phyloP scores from a whole-genome alignment of 345 rosid genomes.

The Durio zibethinus region DNA sequence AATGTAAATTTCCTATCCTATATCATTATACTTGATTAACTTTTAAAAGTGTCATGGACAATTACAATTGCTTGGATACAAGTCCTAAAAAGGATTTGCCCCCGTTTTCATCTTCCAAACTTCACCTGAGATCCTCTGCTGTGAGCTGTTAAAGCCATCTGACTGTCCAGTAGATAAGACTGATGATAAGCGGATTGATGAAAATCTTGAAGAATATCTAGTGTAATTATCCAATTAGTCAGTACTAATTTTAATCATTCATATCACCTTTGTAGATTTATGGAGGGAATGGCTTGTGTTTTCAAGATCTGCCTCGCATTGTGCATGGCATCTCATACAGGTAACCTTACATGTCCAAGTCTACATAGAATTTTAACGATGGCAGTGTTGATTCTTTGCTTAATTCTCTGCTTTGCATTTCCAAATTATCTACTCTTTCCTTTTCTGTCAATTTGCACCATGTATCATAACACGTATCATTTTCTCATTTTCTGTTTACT shows the following conservation, averaged over 20 bases:
- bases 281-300: conserved; percentile 99
- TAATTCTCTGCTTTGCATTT: background rate
- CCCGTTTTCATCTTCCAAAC: background rate
- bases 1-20: background rate
- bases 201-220: conserved; percentile 3
- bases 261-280: conserved; percentile 54
- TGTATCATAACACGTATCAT: background rate
- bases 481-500: background rate
- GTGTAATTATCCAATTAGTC: background rate
- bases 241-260: conserved; percentile 9
- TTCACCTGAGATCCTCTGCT: background rate
- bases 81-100: background rate
- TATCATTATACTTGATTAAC: background rate
- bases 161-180: background rate
- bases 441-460: background rate
- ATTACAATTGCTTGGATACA: background rate
- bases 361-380: background rate
- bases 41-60: background rate
- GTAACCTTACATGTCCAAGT: conserved; percentile 30
- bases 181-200: background rate
- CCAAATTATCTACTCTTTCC: background rate
- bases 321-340: conserved; percentile 99
- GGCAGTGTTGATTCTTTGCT: background rate
- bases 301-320: conserved; percentile 96
- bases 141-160: background rate